A percentile compares a stretch with the other conserved stretches of the same genome.
Conservation (phyloP, 768 basidiomycete species). For the Suillus americanus region DNA sequence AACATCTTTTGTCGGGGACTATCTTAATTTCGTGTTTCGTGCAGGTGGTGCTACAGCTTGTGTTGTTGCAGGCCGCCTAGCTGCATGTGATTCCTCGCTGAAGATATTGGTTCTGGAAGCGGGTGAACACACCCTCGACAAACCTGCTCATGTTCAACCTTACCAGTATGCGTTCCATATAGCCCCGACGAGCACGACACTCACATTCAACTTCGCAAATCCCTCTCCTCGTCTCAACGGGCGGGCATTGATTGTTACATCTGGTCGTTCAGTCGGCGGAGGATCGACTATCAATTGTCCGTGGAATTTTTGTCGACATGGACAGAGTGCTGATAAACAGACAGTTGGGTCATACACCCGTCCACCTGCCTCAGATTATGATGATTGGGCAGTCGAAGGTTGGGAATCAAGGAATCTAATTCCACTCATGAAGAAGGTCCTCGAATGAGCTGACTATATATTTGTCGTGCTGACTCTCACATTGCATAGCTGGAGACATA, state of each 20-base stretch:
- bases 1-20: not conserved
- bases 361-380: slow-evolving; percentile 56
- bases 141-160: slow-evolving; percentile 20
- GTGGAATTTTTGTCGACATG: slow-evolving; percentile 15
- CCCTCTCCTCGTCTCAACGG: slow-evolving; percentile 16
- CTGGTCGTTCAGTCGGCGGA: slow-evolving; percentile 30
- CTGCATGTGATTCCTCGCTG: slow-evolving; percentile 23
- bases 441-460: not conserved
- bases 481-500: slow-evolving; percentile 21
- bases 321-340: slow-evolving; percentile 2
- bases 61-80: slow-evolving; percentile 30
- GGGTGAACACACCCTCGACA: slow-evolving; percentile 24
- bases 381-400: slow-evolving; percentile 30
- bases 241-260: slow-evolving; percentile 16
- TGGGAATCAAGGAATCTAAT: slow-evolving; percentile 29
- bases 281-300: slow-evolving; percentile 51
- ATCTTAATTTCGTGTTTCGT: not conserved
- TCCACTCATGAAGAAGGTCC: slow-evolving; percentile 26
- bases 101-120: slow-evolving; percentile 30
- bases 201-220: slow-evolving; percentile 16
- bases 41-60: slow-evolving; percentile 38
- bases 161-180: slow-evolving; percentile 23
- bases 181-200: slow-evolving; percentile 16
- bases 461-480: not conserved
- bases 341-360: slow-evolving; percentile 54